Evolutionary conservation across 768 basidiomycete species (phyloP).

Genomic region (Lepiota venenata): DNA sequence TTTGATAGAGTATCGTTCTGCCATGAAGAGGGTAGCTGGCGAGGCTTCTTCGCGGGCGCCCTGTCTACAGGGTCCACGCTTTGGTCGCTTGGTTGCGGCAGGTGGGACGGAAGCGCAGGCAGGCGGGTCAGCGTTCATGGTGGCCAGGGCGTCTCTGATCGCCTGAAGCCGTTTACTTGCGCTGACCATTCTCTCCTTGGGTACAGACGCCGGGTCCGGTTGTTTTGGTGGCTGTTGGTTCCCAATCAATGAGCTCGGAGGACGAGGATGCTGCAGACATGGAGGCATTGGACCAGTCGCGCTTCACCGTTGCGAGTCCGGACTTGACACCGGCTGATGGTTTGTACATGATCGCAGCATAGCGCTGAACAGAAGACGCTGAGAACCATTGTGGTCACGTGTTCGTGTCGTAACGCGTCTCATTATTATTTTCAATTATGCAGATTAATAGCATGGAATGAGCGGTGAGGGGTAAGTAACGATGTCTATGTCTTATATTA

Average conservation of each 20-base stretch:
- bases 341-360: conserved; percentile 23
- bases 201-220: conserved; percentile 15
- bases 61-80: conserved; percentile 21
- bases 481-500: conserved; percentile 24
- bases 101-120: background rate
- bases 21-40: conserved; percentile 55
- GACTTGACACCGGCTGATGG: conserved; percentile 37
- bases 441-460: conserved; percentile 9
- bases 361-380: background rate
- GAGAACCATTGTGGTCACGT: conserved; percentile 20
- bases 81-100: conserved; percentile 30
- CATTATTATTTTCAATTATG: background rate
- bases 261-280: conserved; percentile 23
- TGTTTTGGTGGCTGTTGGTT: conserved; percentile 40
- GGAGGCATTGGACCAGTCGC: conserved; percentile 55
- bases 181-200: conserved; percentile 21
- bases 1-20: conserved; percentile 28
- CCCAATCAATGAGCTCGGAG: conserved; percentile 43
- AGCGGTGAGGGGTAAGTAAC: conserved; percentile 22
- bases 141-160: conserved; percentile 55
- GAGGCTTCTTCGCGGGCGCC: conserved; percentile 44
- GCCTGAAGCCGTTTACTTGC: conserved; percentile 45
- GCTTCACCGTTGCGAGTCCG: conserved; percentile 55
- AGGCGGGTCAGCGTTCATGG: conserved; percentile 11
- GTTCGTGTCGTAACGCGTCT: conserved; percentile 6